Base-by-base conservation (phyloP, 2,329 filamentous ascomycete species). In the Pseudogymnoascus sp. region DNA sequence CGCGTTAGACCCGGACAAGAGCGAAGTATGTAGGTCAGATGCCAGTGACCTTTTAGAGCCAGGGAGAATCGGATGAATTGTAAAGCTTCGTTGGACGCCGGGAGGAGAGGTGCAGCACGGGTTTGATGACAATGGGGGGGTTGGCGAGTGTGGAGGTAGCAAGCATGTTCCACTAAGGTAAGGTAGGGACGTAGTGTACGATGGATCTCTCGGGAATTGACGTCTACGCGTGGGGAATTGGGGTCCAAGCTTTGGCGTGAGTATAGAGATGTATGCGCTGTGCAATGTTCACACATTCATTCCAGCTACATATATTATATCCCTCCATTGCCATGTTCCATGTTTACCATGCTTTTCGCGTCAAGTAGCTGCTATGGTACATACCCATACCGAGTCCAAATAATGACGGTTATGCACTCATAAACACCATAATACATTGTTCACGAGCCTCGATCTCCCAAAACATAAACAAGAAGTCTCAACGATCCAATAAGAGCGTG, bases 121-220 rank as follows among this genome's bases (percentile, higher is more conserved):
- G 25, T 56, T 56, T 56, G 49, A 56, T 56, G 49, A 56, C 49
- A 56, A 56, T 56, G 49, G 49, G 49, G 49, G 49, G 28, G 49
- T 34, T 56, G 49, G 49, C 49, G 49, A 56, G 49, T 56, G 49
- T 56, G 49, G 49, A 56, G 49, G 49, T 34, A 34, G 49, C 49
- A 56, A 56, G 49, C 49, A 56, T 56, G 49, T 56, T 56, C 49
- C 49, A 56, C 49, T 36, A 56, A 56, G 49, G 49, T 56, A 56
- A 56, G 49, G 49, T 34, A 56, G 49, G 49, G 25, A 56, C 34
- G 49, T 56, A 56, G 49, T 56, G 49, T 56, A 56, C 49, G 49
- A 56, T 56, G 49, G 49, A 56, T 56, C 49, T 56, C n/a, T 56
- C 49, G 49, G 49, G 49, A 56, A 56, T 56, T 56, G 49, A 56